Evolutionary conservation across 176 grass and related monocot species (phyloP), one percentile per base, ranked within the genome.

Genomic region (Luzula sylvatica): DNA sequence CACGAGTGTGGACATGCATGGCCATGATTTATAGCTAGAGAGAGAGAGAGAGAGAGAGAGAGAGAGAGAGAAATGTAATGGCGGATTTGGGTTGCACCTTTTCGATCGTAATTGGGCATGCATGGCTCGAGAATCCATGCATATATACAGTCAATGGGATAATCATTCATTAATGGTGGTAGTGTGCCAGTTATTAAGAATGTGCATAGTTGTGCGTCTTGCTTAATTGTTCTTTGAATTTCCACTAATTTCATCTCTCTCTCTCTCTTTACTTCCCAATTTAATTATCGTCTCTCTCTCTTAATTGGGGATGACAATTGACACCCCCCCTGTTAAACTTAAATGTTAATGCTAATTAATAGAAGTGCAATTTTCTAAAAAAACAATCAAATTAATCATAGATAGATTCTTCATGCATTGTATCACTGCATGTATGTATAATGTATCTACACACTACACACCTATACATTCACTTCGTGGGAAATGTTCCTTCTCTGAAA

Each of bases 161-260:
- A 53, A 55, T 56, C 13, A 55, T 55, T 42, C 35, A 56, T 56
- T 56, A 46, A 53, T 11, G 58, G 8, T 47, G 60, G 20, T 64
- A 46, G 39, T 49, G 43, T 4, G 60, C 15, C 15, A 64, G 23
- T 64, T 35, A 35, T 35, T 20, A 56, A 54, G 65, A 69, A 32
- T 55, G 13, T 43, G 35, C 65, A 56, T 69, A 21, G 38, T 71
- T 50, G 52, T 61, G 67, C 67, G 55, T 40, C 67, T 20, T 52
- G 43, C 16, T 60, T 61, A 61, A 71, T 60, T 71, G 58, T 32
- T 28, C 26, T 60, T 71, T 42, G 56, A 20, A 46, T 13, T 48
- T 29, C 22, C 42, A 47, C 44, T 20, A 58, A 32, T 58, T 32
- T 17, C 19, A 17, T 9, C 26, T 32, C 50, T 8, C 42, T 32